Evolutionary conservation across 257 asterid genomes (phyloP), one percentile per base, ranked within the genome.

Genomic region (Henckelia pumila): DNA sequence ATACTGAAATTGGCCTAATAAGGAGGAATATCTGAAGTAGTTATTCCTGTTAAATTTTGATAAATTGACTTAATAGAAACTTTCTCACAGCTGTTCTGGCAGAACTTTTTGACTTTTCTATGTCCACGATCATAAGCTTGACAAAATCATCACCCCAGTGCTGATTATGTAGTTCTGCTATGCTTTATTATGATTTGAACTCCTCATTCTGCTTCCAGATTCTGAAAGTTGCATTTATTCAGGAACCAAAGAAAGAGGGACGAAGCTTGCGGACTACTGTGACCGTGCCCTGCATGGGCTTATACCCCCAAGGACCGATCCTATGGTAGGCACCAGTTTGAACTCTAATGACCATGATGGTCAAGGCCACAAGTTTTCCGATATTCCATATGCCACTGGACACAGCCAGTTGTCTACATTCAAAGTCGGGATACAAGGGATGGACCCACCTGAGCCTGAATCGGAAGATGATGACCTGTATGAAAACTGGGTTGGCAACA

Each of bases 261-360:
- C 95, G 28, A 82, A 67, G 59, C 74, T 86, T 53, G 83, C 86
- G 2, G 91, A 80, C 40, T 80, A 56, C 71, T 92, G 96, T 64
- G 70, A 82, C 56, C 85, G 74, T 47, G 95, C 98, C 63, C 72
- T 92, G 79, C 92, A 89, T 77, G 89, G 83, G 76, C 85, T 92
- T 77, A 77, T 84, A 70, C 96, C 87, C 79, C 96, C 91, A 9
- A 78, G 95, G 76, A 79, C 82, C 64, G 87, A 81, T 50, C 89
- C 98, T 21, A 28, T 77, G 62, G 20, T 70, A 69, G 88, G 86
- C 76, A 61, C 50, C 21, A 64, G 75, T 67, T 70, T 83, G 32
- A 47, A 57, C 13, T 32, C 13, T 7, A 67, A 74, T 35, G 73
- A 74, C 40, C 75, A 59, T 37, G 77, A 68, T 59, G 69, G 67